A percentile compares a stretch with the other conserved stretches of the same genome.
Conservation (phyloP, 257 asterid species). For the Fraxinus pennsylvanica region DNA sequence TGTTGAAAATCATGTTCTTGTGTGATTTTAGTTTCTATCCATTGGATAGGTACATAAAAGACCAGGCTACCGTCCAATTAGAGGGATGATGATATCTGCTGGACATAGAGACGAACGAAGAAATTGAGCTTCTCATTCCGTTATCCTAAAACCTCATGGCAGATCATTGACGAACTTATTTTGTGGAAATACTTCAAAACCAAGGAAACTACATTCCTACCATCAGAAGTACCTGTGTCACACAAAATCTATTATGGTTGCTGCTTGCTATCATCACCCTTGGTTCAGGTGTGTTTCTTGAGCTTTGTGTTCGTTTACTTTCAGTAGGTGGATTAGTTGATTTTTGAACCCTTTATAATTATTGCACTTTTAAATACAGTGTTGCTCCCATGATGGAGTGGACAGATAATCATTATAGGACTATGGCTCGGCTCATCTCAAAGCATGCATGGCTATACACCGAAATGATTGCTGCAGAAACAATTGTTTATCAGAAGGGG, state of each 20-base stretch:
- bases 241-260: conserved; percentile 62
- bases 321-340: conserved; percentile 5
- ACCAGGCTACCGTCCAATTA: conserved; percentile 45
- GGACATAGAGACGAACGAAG: too few relatives aligned
- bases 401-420: conserved; percentile 85
- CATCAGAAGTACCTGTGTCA: conserved; percentile 45
- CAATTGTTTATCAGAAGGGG: conserved; percentile 82
- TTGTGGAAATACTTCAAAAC: conserved; percentile 39
- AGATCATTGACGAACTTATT: conserved; percentile 51
- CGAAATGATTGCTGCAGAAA: conserved; percentile 98
- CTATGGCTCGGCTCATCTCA: conserved; percentile 84
- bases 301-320: conserved; percentile 38
- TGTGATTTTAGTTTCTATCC: conserved; percentile 59
- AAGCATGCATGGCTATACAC: conserved; percentile 91
- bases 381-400: conserved; percentile 98
- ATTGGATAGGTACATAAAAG: conserved; percentile 65
- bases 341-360: conserved; percentile 37
- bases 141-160: conserved; percentile 60
- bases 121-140: conserved; percentile 61
- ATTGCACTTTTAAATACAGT: conserved; percentile 57
- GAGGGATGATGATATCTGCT: conserved; percentile 65
- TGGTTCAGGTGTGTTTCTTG: conserved; percentile 78
- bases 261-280: conserved; percentile 65
- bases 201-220: conserved; percentile 43
- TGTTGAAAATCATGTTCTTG: conserved; percentile 33